phyloP scores from a whole-genome alignment of 2,329 filamentous ascomycete species.

The Hypoxylon sp. region DNA sequence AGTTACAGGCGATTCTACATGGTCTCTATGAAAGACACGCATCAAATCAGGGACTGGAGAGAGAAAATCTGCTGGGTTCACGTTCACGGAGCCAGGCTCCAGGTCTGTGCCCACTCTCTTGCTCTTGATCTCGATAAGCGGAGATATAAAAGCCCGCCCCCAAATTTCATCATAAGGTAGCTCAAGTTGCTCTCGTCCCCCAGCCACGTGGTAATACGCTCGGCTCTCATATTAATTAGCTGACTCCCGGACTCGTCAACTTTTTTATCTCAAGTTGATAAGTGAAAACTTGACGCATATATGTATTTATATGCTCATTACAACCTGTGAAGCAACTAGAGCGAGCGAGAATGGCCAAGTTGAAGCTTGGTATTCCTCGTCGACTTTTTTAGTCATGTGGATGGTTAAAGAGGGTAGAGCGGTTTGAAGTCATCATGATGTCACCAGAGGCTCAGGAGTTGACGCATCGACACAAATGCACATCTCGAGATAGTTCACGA shows the following conservation, averaged over 20 bases:
- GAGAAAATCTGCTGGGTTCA: too few species aligned
- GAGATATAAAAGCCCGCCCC: neutral
- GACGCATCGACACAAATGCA: neutral
- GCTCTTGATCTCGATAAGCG: neutral
- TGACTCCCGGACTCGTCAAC: neutral
- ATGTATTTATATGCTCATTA: neutral
- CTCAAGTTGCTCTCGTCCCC: neutral
- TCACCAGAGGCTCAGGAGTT: slow-evolving; percentile 7
- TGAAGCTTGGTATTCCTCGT: slow-evolving; percentile 9
- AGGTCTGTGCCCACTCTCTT: neutral
- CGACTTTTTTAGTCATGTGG: neutral
- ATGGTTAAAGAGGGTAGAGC: neutral
- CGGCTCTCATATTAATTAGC: neutral
- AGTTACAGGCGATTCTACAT: too few species aligned
- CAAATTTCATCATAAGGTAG: neutral
- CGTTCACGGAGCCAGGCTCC: too few species aligned
- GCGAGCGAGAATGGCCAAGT: neutral
- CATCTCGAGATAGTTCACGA: slow-evolving; percentile 1
- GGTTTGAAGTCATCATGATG: slow-evolving; percentile 30
- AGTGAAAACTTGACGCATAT: neutral
- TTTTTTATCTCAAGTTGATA: neutral
- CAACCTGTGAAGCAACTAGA: neutral
- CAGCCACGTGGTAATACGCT: neutral
- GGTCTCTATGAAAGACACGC: neutral
- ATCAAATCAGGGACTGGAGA: neutral